Base-by-base conservation (phyloP, 352 stramenopile species). In the Globisporangium nagaii region DNA sequence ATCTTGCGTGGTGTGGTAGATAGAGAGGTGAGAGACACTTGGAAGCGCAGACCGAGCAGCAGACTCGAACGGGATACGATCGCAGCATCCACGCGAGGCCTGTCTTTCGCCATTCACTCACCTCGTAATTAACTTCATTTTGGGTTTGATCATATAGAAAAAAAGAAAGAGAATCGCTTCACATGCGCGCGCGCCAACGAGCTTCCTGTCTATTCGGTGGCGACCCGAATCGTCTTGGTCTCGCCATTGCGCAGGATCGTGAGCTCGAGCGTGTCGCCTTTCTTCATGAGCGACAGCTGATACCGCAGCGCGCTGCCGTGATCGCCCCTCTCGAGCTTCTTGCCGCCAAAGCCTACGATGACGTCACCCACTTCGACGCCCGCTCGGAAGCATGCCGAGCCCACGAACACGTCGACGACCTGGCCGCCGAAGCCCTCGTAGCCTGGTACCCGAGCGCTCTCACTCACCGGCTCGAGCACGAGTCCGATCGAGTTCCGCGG, bases 211-310 rank as follows among this genome's bases (percentile, higher is more conserved):
- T 56, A 83, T 56, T 83, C 72, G 5, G 72, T 66, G n/a, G 69
- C 58, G 30, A 83, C 70, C n/a, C 44, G 65, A 20, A 83, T 72
- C 31, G 63, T 70, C 50, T 70, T 66, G 30, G 64, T 65, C 25
- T 64, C 59, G 10, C 72, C 67, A 25, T 70, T 60, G 3, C 73
- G 65, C 28, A 81, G 45, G 15, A 84, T 62, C 44, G 69, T 56
- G 22, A 84, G 63, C 57, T 81, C 68, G 5, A 81, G 63, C 32
- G 55, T 64, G 39, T 79, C 73, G 11, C 73, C 73, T 50, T 74
- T 78, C 54, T 68, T 61, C 73, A 84, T 84, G 37, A 73, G 64
- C 28, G 73, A 84, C 30, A 84, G 59, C 30, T 78, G 68, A n/a
- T 63, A 72, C n/a, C 73, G 65, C 25, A 84, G 53, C 13, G 62